These are phyloP conservation scores for Pleurostoma richardsiae DNA, from an alignment of 2,329 filamentous ascomycete genomes.

Conservation along the genomic window DNA sequence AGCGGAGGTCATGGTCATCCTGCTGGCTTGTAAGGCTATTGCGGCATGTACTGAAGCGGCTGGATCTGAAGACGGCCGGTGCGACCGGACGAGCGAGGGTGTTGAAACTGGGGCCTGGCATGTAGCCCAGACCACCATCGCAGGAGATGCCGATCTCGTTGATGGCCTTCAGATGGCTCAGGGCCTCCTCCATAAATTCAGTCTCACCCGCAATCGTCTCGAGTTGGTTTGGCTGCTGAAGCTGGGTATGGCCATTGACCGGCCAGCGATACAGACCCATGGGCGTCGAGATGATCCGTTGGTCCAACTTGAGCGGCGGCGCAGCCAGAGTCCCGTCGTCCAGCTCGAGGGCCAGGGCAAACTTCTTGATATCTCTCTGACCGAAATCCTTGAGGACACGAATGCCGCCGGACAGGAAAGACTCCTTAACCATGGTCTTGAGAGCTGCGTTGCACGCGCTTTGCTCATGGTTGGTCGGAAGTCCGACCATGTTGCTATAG, in stretches of 20 bases:
- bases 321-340: conserved; percentile 43
- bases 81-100: not conserved
- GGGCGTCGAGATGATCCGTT: conserved; percentile 49
- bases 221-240: conserved; percentile 51
- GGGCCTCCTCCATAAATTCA: conserved; percentile 51
- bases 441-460: conserved; percentile 15
- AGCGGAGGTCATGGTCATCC: not conserved
- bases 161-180: conserved; percentile 49
- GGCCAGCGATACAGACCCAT: conserved; percentile 66
- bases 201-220: conserved; percentile 62
- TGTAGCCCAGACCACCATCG: conserved; percentile 63
- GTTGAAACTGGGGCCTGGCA: conserved; percentile 51
- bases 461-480: conserved; percentile 2
- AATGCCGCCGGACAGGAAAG: conserved; percentile 43
- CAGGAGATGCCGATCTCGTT: conserved; percentile 62
- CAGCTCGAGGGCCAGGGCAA: conserved; percentile 66
- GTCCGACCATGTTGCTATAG: conserved; percentile 27
- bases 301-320: conserved; percentile 51
- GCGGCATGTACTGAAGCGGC: not conserved
- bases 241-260: conserved; percentile 51
- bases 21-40: not conserved
- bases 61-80: conserved; percentile 7
- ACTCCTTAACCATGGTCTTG: conserved; percentile 14
- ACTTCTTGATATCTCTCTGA: conserved; percentile 48
- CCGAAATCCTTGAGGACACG: conserved; percentile 59